Evolutionary conservation across 495 filamentous ascomycete genomes (phyloP), one percentile per base, ranked within the genome.

Genomic region (Cladorrhinum samala): DNA sequence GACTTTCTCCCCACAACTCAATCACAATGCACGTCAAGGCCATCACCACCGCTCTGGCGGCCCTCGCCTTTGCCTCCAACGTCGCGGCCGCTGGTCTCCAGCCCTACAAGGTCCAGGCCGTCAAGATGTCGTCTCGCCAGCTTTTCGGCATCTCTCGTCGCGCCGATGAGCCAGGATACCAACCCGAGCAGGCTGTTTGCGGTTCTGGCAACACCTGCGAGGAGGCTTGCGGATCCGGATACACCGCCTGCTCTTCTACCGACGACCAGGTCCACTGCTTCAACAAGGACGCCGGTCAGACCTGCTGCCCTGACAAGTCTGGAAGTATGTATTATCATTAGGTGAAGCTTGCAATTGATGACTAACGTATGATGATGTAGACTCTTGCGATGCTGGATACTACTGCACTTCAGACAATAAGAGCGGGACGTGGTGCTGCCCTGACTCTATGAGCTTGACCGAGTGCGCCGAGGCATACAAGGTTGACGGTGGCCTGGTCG

Each of bases 221-320:
- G n/a, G 68, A 74, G 57, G 73, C 74, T 40, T 77, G 75, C 61
- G 74, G 74, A 20, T 66, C 64, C 37, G 72, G 70, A 19, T 77
- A 68, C 54, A 47, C 51, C 21, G 57, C 68, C 39, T 77, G 75
- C 61, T 47, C 64, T 23, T 73, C 75, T 30, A 61, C 43, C 25
- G 70, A 75, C 53, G 52, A 48, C 41, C 23, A 63, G 9, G 57
- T 71, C 16, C 73, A 77, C 66, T 77, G 75, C 63, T 77, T 56
- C 66, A 73, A 77, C 60, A 56, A 63, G 11, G 19, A 48, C 13
- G 72, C 63, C 18, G 58, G 64, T 25, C 65, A 77, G 68, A 64
- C 58, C 30, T 77, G 75, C 67, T 77, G 75, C 61, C 67, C 71
- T 18, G 60, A 68, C 39, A 49, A 56, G 46, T 65, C 63, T 43